These are phyloP conservation scores for Cordyceps cateniannulata DNA, from an alignment of 2,329 filamentous ascomycete genomes.

Conservation along the genomic window DNA sequence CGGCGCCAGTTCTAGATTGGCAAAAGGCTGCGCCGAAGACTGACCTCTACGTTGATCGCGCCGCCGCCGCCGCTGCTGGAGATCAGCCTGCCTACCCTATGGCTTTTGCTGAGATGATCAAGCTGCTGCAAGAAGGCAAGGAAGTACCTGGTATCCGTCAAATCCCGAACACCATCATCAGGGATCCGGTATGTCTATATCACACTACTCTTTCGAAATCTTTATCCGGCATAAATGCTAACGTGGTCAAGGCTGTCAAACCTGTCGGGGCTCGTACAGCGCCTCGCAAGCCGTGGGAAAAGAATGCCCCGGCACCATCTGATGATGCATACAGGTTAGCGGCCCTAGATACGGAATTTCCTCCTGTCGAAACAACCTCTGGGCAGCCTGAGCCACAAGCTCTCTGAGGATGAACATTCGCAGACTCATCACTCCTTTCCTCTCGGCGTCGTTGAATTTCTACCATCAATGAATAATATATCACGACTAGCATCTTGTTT, in stretches of 20 bases:
- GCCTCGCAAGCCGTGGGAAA: slow-evolving; percentile 73
- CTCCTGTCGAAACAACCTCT: slow-evolving; percentile 30
- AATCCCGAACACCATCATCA: slow-evolving; percentile 73
- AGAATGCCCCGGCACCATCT: slow-evolving; percentile 27
- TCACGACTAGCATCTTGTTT: background rate
- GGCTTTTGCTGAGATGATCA: slow-evolving; percentile 78
- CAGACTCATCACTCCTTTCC: background rate
- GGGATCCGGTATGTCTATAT: slow-evolving; percentile 52
- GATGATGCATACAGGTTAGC: slow-evolving; percentile 17
- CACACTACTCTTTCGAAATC: background rate
- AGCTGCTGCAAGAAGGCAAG: slow-evolving; percentile 74
- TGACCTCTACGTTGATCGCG: slow-evolving; percentile 38
- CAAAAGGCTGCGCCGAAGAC: slow-evolving; percentile 43
- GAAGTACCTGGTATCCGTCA: slow-evolving; percentile 82
- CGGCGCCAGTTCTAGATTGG: slow-evolving; percentile 32
- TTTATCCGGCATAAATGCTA: background rate
- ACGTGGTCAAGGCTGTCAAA: slow-evolving; percentile 33
- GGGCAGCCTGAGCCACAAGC: slow-evolving; percentile 24
- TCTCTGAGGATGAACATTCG: background rate
- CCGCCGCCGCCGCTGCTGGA: slow-evolving; percentile 17
- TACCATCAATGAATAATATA: background rate
- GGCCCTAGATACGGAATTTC: slow-evolving; percentile 29
- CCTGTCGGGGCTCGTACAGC: slow-evolving; percentile 41
- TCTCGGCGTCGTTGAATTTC: background rate
- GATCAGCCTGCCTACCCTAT: slow-evolving; percentile 67